Evolutionary conservation across 2,329 filamentous ascomycete species (phyloP).

Genomic region (Ophiosphaerella korrae): DNA sequence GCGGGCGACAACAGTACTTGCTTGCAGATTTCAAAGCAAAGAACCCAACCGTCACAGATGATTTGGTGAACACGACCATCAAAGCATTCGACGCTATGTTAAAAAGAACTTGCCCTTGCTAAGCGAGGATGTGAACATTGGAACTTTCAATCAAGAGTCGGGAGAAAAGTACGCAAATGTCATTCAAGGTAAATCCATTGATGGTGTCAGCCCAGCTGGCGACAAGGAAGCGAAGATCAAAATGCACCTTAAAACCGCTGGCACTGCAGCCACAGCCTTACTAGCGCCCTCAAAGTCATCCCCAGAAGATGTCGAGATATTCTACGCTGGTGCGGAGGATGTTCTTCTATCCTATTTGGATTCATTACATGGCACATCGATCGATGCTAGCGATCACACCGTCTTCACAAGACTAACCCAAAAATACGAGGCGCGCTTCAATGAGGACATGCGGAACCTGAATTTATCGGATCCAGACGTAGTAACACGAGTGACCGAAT

Average conservation of each 20-base stretch:
- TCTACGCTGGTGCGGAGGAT: slow-evolving; percentile 65
- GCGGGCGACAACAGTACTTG: slow-evolving; percentile 77
- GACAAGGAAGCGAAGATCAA: slow-evolving; percentile 87
- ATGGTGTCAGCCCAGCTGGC: slow-evolving; percentile 61
- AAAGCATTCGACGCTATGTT: slow-evolving; percentile 62
- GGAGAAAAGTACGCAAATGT: slow-evolving; percentile 60
- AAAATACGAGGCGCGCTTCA: slow-evolving; percentile 86
- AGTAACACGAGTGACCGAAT: slow-evolving; percentile 89
- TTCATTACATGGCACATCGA: slow-evolving; percentile 59
- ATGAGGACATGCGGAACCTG: slow-evolving; percentile 82
- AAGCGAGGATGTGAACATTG: slow-evolving; percentile 50
- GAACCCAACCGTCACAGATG: slow-evolving; percentile 51
- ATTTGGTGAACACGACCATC: slow-evolving; percentile 56
- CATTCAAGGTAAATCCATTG: slow-evolving; percentile 60
- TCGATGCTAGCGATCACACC: slow-evolving; percentile 66
- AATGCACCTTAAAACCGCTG: slow-evolving; percentile 77
- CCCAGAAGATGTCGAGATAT: slow-evolving; percentile 49
- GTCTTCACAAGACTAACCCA: slow-evolving; percentile 88
- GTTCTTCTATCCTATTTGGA: slow-evolving; percentile 86
- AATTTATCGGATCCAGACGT: slow-evolving; percentile 84
- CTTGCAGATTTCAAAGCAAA: slow-evolving; percentile 69
- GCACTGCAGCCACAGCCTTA: slow-evolving; percentile 60
- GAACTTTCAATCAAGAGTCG: slow-evolving; percentile 54
- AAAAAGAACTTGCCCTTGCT: slow-evolving; percentile 71
- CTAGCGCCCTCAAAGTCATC: slow-evolving; percentile 34